These are phyloP conservation scores for Teratosphaeria nubilosa DNA, from an alignment of 2,329 filamentous ascomycete species.

Conservation along the genomic window DNA sequence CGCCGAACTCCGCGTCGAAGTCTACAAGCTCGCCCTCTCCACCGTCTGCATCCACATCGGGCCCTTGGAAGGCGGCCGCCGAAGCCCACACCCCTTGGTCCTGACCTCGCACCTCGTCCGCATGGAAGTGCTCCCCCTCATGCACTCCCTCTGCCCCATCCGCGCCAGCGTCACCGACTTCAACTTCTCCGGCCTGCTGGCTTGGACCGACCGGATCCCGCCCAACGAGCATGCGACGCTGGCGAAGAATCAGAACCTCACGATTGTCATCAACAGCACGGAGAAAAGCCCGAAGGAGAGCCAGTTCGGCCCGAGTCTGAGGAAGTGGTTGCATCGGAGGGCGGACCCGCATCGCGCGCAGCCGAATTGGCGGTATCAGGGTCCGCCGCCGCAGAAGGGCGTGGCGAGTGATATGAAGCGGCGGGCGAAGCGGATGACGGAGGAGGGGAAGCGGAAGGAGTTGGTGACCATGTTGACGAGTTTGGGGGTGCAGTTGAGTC, in stretches of 20 bases:
- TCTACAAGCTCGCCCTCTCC: slow-evolving; percentile 22
- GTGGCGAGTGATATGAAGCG: slow-evolving; percentile 17
- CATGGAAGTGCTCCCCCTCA: slow-evolving; percentile 21
- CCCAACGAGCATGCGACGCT: slow-evolving; percentile 17
- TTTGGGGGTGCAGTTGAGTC: background rate
- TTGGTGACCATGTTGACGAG: slow-evolving; percentile 16
- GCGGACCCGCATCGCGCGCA: slow-evolving; percentile 18
- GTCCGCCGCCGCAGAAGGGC: slow-evolving; percentile 14
- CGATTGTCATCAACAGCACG: slow-evolving; percentile 14
- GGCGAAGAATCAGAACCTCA: slow-evolving; percentile 17
- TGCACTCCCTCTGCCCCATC: slow-evolving; percentile 21
- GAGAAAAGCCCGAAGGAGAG: slow-evolving; percentile 8
- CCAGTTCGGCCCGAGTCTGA: slow-evolving; percentile 5
- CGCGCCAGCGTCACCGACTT: slow-evolving; percentile 20
- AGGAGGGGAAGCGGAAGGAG: slow-evolving; percentile 18
- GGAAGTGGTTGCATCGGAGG: slow-evolving; percentile 17
- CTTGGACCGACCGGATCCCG: slow-evolving; percentile 19
- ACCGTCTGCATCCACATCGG: slow-evolving; percentile 22
- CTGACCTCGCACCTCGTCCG: slow-evolving; percentile 18
- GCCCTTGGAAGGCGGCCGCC: slow-evolving; percentile 9
- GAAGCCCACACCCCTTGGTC: slow-evolving; percentile 17
- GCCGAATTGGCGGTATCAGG: slow-evolving; percentile 17
- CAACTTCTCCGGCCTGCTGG: slow-evolving; percentile 20
- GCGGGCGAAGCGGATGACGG: slow-evolving; percentile 15
- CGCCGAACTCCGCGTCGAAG: slow-evolving; percentile 23